Conservation (phyloP, 768 basidiomycete genomes). For the Mycena latifolia region DNA sequence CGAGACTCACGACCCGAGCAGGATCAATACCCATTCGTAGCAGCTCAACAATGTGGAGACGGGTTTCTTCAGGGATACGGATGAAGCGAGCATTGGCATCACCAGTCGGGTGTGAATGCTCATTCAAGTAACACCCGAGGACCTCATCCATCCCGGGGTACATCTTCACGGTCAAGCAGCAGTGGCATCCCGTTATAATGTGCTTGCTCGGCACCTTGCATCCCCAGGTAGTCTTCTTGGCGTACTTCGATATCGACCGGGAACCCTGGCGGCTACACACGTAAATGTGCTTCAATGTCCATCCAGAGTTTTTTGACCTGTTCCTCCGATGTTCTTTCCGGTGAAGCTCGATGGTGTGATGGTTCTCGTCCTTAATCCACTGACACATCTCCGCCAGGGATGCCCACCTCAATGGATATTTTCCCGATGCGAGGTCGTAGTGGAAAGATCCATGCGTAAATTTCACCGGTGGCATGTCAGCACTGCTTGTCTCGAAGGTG, state of each 20-base stretch:
- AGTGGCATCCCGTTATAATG: not conserved
- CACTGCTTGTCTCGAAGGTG: too few species aligned
- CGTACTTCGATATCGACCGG: not conserved
- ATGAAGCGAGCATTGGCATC: not conserved
- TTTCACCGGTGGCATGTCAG: too few species aligned
- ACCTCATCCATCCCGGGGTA: not conserved
- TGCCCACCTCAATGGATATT: not conserved
- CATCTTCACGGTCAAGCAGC: not conserved
- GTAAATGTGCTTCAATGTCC: not conserved
- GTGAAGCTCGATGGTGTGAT: not conserved
- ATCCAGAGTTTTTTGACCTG: not conserved
- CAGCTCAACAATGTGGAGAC: not conserved
- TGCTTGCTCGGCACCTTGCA: not conserved
- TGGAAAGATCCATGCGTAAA: conserved; percentile 4
- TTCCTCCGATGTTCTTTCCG: not conserved
- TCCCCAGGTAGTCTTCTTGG: not conserved
- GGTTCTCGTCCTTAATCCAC: not conserved
- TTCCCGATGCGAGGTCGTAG: not conserved
- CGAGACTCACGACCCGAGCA: not conserved
- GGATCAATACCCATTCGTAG: conserved; percentile 1
- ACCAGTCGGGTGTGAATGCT: conserved; percentile 3
- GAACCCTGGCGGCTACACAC: conserved; percentile 5
- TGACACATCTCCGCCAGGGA: not conserved
- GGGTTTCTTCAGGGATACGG: not conserved
- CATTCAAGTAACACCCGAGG: not conserved